phyloP scores from a whole-genome alignment of 106 monocot species.

The Allium fistulosum region DNA sequence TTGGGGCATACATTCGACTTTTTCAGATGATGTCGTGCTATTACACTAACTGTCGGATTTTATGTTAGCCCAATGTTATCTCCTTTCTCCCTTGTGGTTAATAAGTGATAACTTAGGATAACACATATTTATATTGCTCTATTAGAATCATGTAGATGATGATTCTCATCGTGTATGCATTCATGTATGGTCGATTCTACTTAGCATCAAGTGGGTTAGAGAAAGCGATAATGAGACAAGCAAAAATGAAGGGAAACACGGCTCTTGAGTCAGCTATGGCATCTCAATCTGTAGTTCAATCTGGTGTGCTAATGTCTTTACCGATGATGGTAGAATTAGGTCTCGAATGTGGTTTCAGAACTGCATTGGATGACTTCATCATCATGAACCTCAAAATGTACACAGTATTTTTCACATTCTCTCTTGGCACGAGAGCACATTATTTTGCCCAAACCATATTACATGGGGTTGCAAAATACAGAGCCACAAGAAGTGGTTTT shows the following conservation, averaged over 20 bases:
- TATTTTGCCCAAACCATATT: slow-evolving; percentile 88
- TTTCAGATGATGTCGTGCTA: slow-evolving; percentile 98
- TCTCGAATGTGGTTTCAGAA: slow-evolving; percentile 85
- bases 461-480: slow-evolving; percentile 93
- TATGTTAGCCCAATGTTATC: slow-evolving; percentile 96
- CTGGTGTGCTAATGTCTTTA: slow-evolving; percentile 80
- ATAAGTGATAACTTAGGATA: no score
- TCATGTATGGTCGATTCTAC: slow-evolving; percentile 84
- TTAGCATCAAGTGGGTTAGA: slow-evolving; percentile 84
- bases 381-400: slow-evolving; percentile 98
- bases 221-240: slow-evolving; percentile 70
- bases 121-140: not conserved
- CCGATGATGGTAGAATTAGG: slow-evolving; percentile 99
- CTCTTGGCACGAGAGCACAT: slow-evolving; percentile 84
- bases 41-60: slow-evolving; percentile 90
- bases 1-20: slow-evolving; percentile 92
- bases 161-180: slow-evolving; percentile 76
- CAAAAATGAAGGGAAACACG: slow-evolving; percentile 59
- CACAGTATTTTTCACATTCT: slow-evolving; percentile 97
- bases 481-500: slow-evolving; percentile 90
- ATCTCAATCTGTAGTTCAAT: slow-evolving; percentile 85
- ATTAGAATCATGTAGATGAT: slow-evolving; percentile 45
- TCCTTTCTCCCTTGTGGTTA: not conserved
- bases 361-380: slow-evolving; percentile 78
- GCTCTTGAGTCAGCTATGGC: slow-evolving; percentile 90